A percentile compares a stretch with the other conserved stretches of the same genome.
Evolutionary conservation across 805 yeast species (phyloP).

Genomic region (Metschnikowia gelsemii): DNA sequence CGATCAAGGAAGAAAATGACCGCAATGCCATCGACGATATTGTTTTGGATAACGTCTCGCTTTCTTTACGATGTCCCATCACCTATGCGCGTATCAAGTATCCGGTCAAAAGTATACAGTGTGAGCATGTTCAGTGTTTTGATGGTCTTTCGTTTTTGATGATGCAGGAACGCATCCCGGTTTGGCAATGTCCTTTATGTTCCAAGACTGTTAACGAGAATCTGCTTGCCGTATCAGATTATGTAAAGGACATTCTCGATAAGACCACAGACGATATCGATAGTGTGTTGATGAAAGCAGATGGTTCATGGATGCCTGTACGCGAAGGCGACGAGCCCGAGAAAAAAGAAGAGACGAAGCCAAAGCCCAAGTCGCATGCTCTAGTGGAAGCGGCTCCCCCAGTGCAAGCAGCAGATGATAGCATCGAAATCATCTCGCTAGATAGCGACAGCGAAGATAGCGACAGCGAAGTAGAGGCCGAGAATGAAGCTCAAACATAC

Average conservation of each 20-base stretch:
- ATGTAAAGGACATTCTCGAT: slow-evolving; percentile 58
- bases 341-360: neutral
- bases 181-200: slow-evolving; percentile 91
- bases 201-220: slow-evolving; percentile 48
- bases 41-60: slow-evolving; percentile 60
- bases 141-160: slow-evolving; percentile 74
- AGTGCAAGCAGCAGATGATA: slow-evolving; percentile 17
- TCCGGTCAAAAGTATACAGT: slow-evolving; percentile 69
- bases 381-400: neutral
- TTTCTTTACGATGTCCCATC: slow-evolving; percentile 77
- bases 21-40: slow-evolving; percentile 64
- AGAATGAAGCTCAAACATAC: neutral
- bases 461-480: too few relatives aligned
- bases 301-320: slow-evolving; percentile 68
- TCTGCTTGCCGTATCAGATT: slow-evolving; percentile 74
- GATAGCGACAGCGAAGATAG: slow-evolving; percentile 47
- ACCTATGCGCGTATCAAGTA: slow-evolving; percentile 64
- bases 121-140: slow-evolving; percentile 85
- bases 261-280: slow-evolving; percentile 57
- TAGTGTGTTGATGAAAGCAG: slow-evolving; percentile 61
- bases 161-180: slow-evolving; percentile 75
- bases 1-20: slow-evolving; percentile 41
- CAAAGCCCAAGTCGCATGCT: neutral
- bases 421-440: slow-evolving; percentile 47
- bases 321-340: slow-evolving; percentile 13